Conservation (phyloP, 2,329 filamentous ascomycete species). For the Emergomyces pasteurianus region DNA sequence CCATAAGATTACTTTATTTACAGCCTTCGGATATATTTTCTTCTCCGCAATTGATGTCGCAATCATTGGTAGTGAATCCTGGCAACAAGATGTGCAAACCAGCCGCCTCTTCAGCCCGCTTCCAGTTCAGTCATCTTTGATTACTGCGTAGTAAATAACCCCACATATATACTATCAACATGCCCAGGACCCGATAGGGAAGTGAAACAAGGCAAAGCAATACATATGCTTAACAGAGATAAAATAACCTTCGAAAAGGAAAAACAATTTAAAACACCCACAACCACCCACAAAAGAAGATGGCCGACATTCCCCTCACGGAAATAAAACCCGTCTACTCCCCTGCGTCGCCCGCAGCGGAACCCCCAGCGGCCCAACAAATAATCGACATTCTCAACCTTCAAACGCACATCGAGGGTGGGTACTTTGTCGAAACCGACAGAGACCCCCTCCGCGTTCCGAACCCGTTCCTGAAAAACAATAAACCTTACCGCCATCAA, state of each 20-base stretch:
- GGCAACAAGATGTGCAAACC: no score
- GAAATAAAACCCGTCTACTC: conserved; percentile 18
- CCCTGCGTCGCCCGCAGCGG: conserved; percentile 14
- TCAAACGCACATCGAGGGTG: conserved; percentile 49
- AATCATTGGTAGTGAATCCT: neutral
- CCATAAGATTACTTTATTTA: no score
- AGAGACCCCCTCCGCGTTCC: conserved; percentile 40
- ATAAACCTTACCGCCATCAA: conserved; percentile 23
- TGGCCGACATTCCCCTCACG: conserved; percentile 8
- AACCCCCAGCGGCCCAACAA: conserved; percentile 22
- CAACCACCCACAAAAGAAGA: neutral
- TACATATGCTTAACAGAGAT: no score
- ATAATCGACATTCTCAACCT: conserved; percentile 39
- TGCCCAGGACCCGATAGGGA: no score
- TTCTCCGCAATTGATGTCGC: neutral
- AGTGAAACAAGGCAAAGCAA: neutral
- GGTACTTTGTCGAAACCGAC: conserved; percentile 54
- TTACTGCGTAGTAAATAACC: no score
- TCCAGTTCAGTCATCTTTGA: no score
- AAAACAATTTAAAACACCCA: no score
- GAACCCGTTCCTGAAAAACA: conserved; percentile 37
- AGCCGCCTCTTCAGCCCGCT: no score
- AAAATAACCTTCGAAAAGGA: neutral
- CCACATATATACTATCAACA: no score
- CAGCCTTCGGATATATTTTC: neutral